Conservation (phyloP, 495 filamentous ascomycete genomes). For the Lophiotrema nucula region DNA sequence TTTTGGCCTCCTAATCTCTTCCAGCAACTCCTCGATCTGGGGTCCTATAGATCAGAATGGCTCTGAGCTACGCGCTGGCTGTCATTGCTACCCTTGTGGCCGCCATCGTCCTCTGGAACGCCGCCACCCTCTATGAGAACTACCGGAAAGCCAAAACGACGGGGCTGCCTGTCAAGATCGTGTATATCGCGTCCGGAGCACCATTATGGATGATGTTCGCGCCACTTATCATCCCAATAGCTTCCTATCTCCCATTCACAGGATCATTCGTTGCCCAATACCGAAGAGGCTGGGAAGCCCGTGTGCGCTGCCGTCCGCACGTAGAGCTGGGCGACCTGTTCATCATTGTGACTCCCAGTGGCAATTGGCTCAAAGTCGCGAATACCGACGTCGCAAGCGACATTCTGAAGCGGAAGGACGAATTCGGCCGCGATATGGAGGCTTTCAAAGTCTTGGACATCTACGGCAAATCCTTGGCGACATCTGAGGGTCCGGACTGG, state of each 20-base stretch:
- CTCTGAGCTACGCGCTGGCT: too few species aligned
- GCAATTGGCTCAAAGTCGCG: slow-evolving; percentile 45
- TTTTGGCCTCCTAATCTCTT: too few species aligned
- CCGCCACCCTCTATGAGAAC: neutral
- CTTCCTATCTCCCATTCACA: slow-evolving; percentile 34
- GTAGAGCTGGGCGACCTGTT: neutral
- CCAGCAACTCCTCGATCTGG: too few species aligned
- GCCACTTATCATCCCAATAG: slow-evolving; percentile 1
- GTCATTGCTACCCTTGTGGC: too few species aligned
- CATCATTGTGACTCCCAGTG: slow-evolving; percentile 41
- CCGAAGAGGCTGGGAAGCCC: slow-evolving; percentile 42
- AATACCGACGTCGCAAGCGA: slow-evolving; percentile 44
- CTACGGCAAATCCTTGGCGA: slow-evolving; percentile 50
- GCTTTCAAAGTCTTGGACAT: slow-evolving; percentile 44
- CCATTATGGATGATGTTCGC: slow-evolving; percentile 16
- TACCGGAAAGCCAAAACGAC: neutral
- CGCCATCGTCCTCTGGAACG: neutral
- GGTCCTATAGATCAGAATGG: too few species aligned
- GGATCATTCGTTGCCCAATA: slow-evolving; percentile 25
- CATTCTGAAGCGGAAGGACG: slow-evolving; percentile 42
- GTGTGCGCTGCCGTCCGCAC: neutral
- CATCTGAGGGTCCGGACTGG: slow-evolving; percentile 47
- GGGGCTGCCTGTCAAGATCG: slow-evolving; percentile 3
- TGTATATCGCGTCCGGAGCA: neutral
- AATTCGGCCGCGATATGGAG: slow-evolving; percentile 47